A percentile compares a stretch with the other conserved stretches of the same genome.
phyloP scores from a whole-genome alignment of 768 basidiomycete genomes.

The Kwoniella europaea region DNA sequence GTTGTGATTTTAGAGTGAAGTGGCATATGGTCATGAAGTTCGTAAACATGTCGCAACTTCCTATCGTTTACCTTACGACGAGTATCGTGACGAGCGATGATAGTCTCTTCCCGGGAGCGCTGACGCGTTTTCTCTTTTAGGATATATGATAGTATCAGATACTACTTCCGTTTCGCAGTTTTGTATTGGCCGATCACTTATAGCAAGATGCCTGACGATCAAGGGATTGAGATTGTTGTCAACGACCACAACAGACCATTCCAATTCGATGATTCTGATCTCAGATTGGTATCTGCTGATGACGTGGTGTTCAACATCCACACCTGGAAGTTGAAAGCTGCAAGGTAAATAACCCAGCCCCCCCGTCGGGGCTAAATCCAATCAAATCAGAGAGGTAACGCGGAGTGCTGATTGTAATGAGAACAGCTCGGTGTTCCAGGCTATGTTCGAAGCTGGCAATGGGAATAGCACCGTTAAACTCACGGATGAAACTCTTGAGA shows the following conservation, averaged over 20 bases:
- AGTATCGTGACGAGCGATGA: no score
- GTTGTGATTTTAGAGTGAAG: background rate
- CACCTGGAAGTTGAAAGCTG: constrained; percentile 5
- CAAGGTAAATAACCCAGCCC: background rate
- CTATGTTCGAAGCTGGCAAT: background rate
- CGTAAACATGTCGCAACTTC: background rate
- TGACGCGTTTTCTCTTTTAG: no score
- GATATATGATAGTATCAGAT: background rate
- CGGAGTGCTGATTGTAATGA: no score
- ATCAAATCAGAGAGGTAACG: no score
- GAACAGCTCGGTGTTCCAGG: background rate
- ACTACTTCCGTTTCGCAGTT: no score
- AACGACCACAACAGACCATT: constrained; percentile 5
- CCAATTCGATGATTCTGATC: constrained; percentile 7
- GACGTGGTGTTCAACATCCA: constrained; percentile 18
- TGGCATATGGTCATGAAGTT: background rate
- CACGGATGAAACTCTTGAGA: background rate
- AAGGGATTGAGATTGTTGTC: no score
- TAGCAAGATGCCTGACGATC: background rate
- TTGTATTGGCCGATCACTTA: no score
- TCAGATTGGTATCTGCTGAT: constrained; percentile 15
- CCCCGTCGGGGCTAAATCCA: no score
- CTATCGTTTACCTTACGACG: no score
- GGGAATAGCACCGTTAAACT: background rate
- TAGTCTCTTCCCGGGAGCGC: no score